phyloP scores from a whole-genome alignment of 768 basidiomycete species.

The Obba rivulosa region DNA sequence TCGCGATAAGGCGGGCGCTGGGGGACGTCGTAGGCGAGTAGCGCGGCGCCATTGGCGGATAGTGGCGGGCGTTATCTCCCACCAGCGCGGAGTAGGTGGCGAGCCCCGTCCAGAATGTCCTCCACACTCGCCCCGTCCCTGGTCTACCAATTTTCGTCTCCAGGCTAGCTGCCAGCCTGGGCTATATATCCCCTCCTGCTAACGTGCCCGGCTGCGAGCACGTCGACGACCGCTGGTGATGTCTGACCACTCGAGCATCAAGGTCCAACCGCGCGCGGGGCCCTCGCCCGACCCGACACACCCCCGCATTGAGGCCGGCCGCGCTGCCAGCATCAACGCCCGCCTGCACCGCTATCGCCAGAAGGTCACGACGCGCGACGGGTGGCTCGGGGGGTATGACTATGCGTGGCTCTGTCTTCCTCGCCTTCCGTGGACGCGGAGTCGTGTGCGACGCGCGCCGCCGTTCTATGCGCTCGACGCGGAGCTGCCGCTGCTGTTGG shows the following conservation, averaged over 20 bases:
- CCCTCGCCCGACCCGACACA: constrained; percentile 11
- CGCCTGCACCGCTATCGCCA: constrained; percentile 14
- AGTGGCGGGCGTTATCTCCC: too few relatives aligned
- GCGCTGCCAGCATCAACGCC: constrained; percentile 5
- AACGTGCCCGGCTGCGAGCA: too few relatives aligned
- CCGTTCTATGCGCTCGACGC: constrained; percentile 75
- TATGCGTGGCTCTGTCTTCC: constrained; percentile 70
- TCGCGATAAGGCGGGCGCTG: too few relatives aligned
- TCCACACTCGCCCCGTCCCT: too few relatives aligned
- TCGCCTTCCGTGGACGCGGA: constrained; percentile 46
- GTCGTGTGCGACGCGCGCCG: constrained; percentile 34
- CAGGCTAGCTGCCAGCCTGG: too few relatives aligned
- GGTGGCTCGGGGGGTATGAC: constrained; percentile 85
- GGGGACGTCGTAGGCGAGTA: too few relatives aligned
- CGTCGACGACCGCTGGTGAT: constrained; percentile 6
- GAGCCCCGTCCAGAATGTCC: too few relatives aligned
- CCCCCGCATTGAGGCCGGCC: background rate
- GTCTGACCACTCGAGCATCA: constrained; percentile 23
- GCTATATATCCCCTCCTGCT: too few relatives aligned
- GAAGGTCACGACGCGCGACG: constrained; percentile 47
- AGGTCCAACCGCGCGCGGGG: constrained; percentile 24
- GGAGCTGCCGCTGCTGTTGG: constrained; percentile 67
- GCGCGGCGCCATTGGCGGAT: too few relatives aligned
- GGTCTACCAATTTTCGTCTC: too few relatives aligned
- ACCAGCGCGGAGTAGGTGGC: too few relatives aligned